phyloP scores from a whole-genome alignment of 257 asterid species.

The Gentiana macrophylla region DNA sequence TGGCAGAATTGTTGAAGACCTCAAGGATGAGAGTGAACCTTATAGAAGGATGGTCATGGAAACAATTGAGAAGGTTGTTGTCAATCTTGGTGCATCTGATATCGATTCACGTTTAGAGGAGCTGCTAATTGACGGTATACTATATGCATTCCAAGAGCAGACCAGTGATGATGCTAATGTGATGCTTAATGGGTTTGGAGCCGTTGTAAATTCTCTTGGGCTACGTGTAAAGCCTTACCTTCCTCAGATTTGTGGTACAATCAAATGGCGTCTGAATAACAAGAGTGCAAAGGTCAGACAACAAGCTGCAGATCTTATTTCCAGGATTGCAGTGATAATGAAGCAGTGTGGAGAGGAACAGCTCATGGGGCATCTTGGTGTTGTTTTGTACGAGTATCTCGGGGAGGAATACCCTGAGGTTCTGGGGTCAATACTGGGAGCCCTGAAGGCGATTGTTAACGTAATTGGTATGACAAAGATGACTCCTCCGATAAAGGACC shows the following conservation, averaged over 20 bases:
- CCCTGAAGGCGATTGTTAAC: slow-evolving; percentile 81
- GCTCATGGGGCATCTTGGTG: slow-evolving; percentile 91
- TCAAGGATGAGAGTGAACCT: slow-evolving; percentile 90
- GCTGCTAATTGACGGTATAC: slow-evolving; percentile 75
- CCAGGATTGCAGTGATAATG: slow-evolving; percentile 87
- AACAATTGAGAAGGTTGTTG: slow-evolving; percentile 90
- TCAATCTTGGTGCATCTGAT: slow-evolving; percentile 81
- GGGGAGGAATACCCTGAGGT: slow-evolving; percentile 95
- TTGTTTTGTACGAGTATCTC: slow-evolving; percentile 64
- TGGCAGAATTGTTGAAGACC: slow-evolving; percentile 78
- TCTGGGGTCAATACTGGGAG: slow-evolving; percentile 79
- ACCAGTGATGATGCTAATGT: slow-evolving; percentile 92
- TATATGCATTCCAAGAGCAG: slow-evolving; percentile 89
- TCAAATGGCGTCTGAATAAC: slow-evolving; percentile 83
- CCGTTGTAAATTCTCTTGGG: slow-evolving; percentile 86
- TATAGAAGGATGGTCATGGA: slow-evolving; percentile 96
- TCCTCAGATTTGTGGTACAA: slow-evolving; percentile 90
- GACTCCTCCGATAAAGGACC: slow-evolving; percentile 89
- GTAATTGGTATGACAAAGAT: slow-evolving; percentile 92
- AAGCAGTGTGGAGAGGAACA: slow-evolving; percentile 87
- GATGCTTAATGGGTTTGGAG: slow-evolving; percentile 96
- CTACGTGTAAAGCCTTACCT: slow-evolving; percentile 77
- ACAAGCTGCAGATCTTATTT: slow-evolving; percentile 84
- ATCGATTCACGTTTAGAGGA: slow-evolving; percentile 81
- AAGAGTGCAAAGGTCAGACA: slow-evolving; percentile 92